These are phyloP conservation scores for Phytophthora sp. DNA, from an alignment of 352 stramenopile species.

Conservation along the genomic window DNA sequence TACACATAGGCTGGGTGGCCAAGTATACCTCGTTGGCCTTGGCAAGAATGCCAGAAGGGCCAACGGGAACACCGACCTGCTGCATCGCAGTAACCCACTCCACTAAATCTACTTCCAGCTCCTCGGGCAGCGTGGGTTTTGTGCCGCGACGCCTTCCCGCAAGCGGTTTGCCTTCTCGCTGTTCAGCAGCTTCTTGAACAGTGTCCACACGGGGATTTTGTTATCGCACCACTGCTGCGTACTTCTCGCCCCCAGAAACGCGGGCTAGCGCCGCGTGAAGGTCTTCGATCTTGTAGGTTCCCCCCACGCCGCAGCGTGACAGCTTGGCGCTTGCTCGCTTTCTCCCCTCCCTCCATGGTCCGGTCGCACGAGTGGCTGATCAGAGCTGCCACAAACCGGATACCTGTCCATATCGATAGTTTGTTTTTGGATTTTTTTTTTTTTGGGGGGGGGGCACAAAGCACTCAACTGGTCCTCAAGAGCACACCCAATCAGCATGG, in stretches of 20 bases:
- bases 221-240: background rate
- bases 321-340: too few species aligned
- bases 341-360: too few species aligned
- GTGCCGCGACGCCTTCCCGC: background rate
- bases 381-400: too few species aligned
- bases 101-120: background rate
- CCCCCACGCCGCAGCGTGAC: background rate
- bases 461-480: too few species aligned
- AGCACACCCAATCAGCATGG: background rate
- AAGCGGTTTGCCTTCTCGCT: background rate
- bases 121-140: background rate
- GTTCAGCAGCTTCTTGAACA: background rate
- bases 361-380: too few species aligned
- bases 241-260: too few species aligned
- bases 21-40: background rate
- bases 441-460: too few species aligned
- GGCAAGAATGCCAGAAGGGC: background rate
- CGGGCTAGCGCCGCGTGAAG: background rate
- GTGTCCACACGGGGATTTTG: background rate
- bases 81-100: conserved; percentile 15
- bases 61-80: background rate
- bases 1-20: background rate
- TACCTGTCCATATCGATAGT: too few species aligned
- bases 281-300: background rate
- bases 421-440: too few species aligned